These are phyloP conservation scores for Truncatella angustata DNA, from an alignment of 2,329 filamentous ascomycete species.

Conservation along the genomic window DNA sequence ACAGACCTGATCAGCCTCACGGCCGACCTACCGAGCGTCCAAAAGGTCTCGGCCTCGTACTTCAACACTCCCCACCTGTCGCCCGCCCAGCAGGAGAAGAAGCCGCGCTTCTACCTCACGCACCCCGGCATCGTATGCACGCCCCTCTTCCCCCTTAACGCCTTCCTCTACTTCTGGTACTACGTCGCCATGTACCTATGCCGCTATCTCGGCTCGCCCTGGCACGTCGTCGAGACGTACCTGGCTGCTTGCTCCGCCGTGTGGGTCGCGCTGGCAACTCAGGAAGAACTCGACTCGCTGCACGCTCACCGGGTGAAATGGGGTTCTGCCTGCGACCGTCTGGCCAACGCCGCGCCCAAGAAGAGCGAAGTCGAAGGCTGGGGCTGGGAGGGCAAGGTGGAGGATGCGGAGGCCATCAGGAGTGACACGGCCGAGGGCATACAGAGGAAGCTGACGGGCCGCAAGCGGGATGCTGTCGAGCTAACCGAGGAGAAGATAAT, in stretches of 20 bases:
- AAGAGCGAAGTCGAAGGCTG: slow-evolving; percentile 84
- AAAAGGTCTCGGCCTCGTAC: slow-evolving; percentile 56
- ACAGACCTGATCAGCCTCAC: slow-evolving; percentile 83
- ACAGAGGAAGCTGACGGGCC: slow-evolving; percentile 51
- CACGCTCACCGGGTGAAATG: slow-evolving; percentile 68
- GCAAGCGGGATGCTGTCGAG: slow-evolving; percentile 57
- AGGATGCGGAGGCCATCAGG: slow-evolving; percentile 42
- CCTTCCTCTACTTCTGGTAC: slow-evolving; percentile 70
- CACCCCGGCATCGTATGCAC: slow-evolving; percentile 89
- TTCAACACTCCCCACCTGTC: slow-evolving; percentile 35
- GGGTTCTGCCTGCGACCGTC: slow-evolving; percentile 69
- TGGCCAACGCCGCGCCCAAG: slow-evolving; percentile 60
- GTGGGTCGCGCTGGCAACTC: slow-evolving; percentile 72
- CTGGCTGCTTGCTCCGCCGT: slow-evolving; percentile 72
- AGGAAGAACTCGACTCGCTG: slow-evolving; percentile 58
- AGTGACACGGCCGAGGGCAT: slow-evolving; percentile 45
- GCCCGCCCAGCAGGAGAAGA: slow-evolving; percentile 23
- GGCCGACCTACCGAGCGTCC: slow-evolving; percentile 61
- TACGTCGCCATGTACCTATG: slow-evolving; percentile 65
- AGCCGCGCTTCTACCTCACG: slow-evolving; percentile 69
- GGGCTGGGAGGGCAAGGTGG: slow-evolving; percentile 67
- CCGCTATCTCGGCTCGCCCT: slow-evolving; percentile 79
- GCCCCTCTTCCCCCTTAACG: slow-evolving; percentile 72
- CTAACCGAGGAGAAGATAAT: slow-evolving; percentile 59
- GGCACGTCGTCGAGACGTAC: slow-evolving; percentile 80